phyloP scores from a whole-genome alignment of 202 grass and related monocot genomes.

The Dendrocalamus latiflorus region DNA sequence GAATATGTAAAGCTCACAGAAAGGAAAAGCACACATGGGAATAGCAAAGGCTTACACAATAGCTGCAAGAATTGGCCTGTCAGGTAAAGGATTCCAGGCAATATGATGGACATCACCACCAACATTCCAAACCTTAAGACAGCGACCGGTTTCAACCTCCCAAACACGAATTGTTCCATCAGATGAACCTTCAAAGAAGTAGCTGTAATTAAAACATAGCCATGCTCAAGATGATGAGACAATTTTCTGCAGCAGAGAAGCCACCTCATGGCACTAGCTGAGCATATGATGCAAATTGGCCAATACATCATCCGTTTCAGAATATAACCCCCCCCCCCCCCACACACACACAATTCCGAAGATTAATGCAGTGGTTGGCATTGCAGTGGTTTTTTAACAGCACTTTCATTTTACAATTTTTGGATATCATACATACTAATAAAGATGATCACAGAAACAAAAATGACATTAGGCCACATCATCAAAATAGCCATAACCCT shows the following conservation, averaged over 20 bases:
- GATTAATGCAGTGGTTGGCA: too few relatives aligned
- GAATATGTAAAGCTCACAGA: constrained; percentile 20
- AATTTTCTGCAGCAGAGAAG: neutral
- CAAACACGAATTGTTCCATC: constrained; percentile 89
- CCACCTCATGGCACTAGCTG: neutral
- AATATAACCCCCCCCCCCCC: too few relatives aligned
- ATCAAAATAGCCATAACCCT: neutral
- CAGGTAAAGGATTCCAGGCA: constrained; percentile 88
- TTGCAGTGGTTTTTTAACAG: neutral
- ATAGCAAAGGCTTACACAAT: constrained; percentile 50
- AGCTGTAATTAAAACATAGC: neutral
- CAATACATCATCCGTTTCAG: too few relatives aligned
- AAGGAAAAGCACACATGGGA: neutral
- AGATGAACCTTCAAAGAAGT: constrained; percentile 54
- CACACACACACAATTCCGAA: too few relatives aligned
- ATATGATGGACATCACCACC: constrained; percentile 58
- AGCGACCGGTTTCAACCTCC: constrained; percentile 95
- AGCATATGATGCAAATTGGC: neutral
- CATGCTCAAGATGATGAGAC: neutral
- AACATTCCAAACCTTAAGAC: constrained; percentile 74
- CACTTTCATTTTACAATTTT: too few relatives aligned
- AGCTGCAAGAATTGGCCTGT: constrained; percentile 76
- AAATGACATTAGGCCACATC: neutral
- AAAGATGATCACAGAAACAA: too few relatives aligned
- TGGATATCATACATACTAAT: too few relatives aligned